A percentile compares a stretch with the other conserved stretches of the same genome.
These are phyloP conservation scores for Starmerella bacillaris DNA, from an alignment of 805 yeast genomes.

Conservation along the genomic window DNA sequence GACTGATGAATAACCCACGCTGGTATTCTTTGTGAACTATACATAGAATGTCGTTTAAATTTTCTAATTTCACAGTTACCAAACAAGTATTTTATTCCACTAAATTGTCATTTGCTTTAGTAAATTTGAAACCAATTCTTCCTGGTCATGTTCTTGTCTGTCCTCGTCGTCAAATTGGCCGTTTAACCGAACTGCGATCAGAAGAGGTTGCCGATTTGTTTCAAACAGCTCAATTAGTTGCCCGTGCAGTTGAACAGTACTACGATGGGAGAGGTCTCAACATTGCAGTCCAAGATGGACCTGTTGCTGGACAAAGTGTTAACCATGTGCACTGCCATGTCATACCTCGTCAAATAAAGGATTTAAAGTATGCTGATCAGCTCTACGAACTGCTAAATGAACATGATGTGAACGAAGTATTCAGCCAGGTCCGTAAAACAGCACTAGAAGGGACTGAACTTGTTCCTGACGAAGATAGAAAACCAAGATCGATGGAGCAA, in stretches of 20 bases:
- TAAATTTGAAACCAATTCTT: slow-evolving; percentile 76
- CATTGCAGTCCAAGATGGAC: slow-evolving; percentile 90
- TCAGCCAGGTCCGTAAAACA: slow-evolving; percentile 18
- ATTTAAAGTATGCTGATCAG: slow-evolving; percentile 51
- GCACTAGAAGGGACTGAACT: slow-evolving; percentile 18
- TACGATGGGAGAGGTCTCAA: slow-evolving; percentile 74
- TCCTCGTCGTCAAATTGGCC: slow-evolving; percentile 50
- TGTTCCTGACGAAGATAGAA: slow-evolving; percentile 36
- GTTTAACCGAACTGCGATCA: slow-evolving; percentile 49
- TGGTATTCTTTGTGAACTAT: too few species aligned
- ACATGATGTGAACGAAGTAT: slow-evolving; percentile 32
- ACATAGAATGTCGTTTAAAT: slow-evolving; percentile 12
- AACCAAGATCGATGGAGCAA: slow-evolving; percentile 37
- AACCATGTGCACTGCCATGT: slow-evolving; percentile 91
- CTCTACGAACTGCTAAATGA: slow-evolving; percentile 50
- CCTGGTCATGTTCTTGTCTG: slow-evolving; percentile 89
- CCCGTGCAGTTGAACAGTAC: slow-evolving; percentile 42
- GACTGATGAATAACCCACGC: too few species aligned
- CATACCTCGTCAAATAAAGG: slow-evolving; percentile 53
- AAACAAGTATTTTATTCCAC: slow-evolving; percentile 33
- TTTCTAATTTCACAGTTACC: slow-evolving; percentile 22
- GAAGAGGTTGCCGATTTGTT: slow-evolving; percentile 66
- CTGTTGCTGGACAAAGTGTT: slow-evolving; percentile 88
- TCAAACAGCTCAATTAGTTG: slow-evolving; percentile 50
- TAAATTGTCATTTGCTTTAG: slow-evolving; percentile 60